Percentiles rank a stretch among this genome's conserved stretches.
These are phyloP conservation scores for Neckera pumila DNA, from an alignment of 225 moss, liverwort and hornwort species.

Conservation along the genomic window DNA sequence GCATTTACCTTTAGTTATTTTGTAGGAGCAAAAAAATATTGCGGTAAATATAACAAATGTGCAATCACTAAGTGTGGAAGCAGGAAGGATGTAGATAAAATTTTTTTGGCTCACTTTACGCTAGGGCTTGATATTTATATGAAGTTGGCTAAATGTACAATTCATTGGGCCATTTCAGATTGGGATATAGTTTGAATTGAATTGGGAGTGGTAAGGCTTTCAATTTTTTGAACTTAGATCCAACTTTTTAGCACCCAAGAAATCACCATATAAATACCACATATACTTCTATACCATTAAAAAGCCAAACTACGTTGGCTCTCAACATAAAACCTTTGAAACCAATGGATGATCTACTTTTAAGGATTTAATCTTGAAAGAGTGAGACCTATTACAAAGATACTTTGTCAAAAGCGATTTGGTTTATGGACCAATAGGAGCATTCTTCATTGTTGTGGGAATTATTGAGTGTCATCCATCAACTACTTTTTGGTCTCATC, in stretches of 20 bases:
- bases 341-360: neutral
- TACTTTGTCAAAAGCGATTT: neutral
- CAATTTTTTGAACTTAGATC: neutral
- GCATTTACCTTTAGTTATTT: neutral
- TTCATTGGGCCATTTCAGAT: neutral
- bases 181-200: neutral
- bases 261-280: too few relatives aligned
- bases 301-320: accelerated
- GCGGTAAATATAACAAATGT: neutral
- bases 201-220: neutral
- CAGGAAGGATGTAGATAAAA: neutral
- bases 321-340: neutral
- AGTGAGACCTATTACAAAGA: neutral
- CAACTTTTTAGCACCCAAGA: accelerated
- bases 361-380: neutral
- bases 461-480: neutral
- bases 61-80: neutral
- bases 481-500: neutral
- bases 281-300: neutral
- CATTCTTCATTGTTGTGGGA: neutral
- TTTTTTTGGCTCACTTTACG: too few relatives aligned
- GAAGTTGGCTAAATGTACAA: neutral
- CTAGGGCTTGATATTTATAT: neutral
- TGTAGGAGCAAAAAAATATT: neutral
- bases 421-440: neutral